Conservation (phyloP, 345 rosid genomes). For the Eucalyptus cladocalyx region DNA sequence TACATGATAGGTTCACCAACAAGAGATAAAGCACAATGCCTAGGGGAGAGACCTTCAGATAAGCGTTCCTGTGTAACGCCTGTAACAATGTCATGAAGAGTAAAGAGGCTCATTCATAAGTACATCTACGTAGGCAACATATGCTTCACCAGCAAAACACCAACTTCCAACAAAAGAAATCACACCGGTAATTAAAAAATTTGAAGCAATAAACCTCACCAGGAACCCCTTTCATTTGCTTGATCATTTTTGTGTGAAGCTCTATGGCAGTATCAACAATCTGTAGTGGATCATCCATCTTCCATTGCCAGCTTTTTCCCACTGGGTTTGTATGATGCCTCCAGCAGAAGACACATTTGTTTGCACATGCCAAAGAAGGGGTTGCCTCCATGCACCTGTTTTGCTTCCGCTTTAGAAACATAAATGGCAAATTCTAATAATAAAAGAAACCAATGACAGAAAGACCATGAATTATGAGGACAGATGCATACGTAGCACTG, state of each 20-base stretch:
- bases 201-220: slow-evolving; percentile 27
- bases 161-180: background rate
- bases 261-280: slow-evolving; percentile 84
- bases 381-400: slow-evolving; percentile 97
- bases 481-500: background rate
- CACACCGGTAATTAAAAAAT: background rate
- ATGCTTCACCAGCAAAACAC: background rate
- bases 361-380: slow-evolving; percentile 98
- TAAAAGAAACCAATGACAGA: background rate
- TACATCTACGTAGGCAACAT: background rate
- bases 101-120: background rate
- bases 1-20: slow-evolving; percentile 99
- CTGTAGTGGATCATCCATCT: slow-evolving; percentile 89
- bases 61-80: slow-evolving; percentile 81
- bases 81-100: slow-evolving; percentile 6
- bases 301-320: slow-evolving; percentile 99
- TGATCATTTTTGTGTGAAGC: slow-evolving; percentile 85
- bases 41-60: slow-evolving; percentile 78
- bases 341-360: slow-evolving; percentile 99
- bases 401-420: background rate
- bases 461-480: background rate
- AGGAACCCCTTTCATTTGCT: slow-evolving; percentile 99
- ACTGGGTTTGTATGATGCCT: slow-evolving; percentile 99
- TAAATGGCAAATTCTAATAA: background rate
- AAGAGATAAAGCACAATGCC: slow-evolving; percentile 94